phyloP scores from a whole-genome alignment of 176 grass and related monocot species.

The Olyra latifolia region DNA sequence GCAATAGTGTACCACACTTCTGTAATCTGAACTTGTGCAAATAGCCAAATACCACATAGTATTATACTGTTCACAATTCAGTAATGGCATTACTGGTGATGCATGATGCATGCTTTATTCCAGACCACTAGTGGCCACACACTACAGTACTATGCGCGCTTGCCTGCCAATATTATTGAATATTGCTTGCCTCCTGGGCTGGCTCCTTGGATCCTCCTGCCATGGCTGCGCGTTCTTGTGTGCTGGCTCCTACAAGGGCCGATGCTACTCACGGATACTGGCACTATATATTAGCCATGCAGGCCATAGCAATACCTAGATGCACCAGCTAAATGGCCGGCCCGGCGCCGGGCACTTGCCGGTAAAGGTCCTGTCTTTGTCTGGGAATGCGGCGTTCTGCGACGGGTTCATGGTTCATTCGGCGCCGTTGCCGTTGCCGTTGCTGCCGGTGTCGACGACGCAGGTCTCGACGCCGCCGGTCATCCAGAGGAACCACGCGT shows the following conservation, averaged over 20 bases:
- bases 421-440: neutral
- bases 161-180: conserved; percentile 39
- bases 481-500: conserved; percentile 81
- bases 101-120: conserved; percentile 44
- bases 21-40: neutral
- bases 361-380: conserved; percentile 14
- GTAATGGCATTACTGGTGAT: conserved; percentile 31
- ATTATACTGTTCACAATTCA: conserved; percentile 31
- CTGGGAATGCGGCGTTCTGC: neutral
- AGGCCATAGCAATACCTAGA: conserved; percentile 1
- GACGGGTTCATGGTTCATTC: conserved; percentile 13
- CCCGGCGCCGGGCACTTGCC: conserved; percentile 40
- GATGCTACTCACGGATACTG: conserved; percentile 27
- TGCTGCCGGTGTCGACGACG: conserved; percentile 38
- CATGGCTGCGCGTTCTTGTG: conserved; percentile 33
- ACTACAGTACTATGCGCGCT: conserved; percentile 23
- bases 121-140: conserved; percentile 16
- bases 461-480: conserved; percentile 73
- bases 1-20: neutral
- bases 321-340: conserved; percentile 36
- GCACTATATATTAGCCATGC: conserved; percentile 12
- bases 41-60: neutral
- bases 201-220: conserved; percentile 19
- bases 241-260: conserved; percentile 32
- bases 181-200: neutral